Evolutionary conservation across 768 basidiomycete species (phyloP), one percentile per base, ranked within the genome.

Genomic region (Termitomyces sp.): DNA sequence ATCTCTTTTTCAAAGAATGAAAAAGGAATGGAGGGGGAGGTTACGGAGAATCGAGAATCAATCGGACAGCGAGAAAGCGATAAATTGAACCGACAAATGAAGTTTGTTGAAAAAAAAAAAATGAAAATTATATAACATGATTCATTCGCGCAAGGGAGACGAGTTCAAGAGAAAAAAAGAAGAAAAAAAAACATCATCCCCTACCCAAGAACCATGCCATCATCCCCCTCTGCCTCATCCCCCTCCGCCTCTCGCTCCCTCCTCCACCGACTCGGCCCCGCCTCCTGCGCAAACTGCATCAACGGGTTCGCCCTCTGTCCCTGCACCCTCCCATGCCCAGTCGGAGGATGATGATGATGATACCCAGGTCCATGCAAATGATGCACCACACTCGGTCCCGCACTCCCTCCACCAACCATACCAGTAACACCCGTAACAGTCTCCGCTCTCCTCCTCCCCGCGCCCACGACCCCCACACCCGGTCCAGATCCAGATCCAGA

Each of bases 381-480:
- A 45, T 50, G 59, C 38, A 52, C 26, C 5, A 45, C 15, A 12
- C 42, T 45, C 35, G 45, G 40, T 21, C 52, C 42, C 3, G 42
- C 59, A 0, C 37, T 45, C 1, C 24, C 32, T 5, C 43, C 48
- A 1, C 47, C 47, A 34, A 50, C 37, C 22, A 57, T 30, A n/a
- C 56, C 52, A 5, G n/a, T n/a, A n/a, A 53, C 59, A 6, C 59
- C 59, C 6, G 53, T 60, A 19, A 60, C 59, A 24, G 59, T 60
- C 44, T 60, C 59, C 11, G 59, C 59, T 28, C 59, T 54, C 49
- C 59, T 51, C 28, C 59, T 38, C 41, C 54, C 34, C n/a, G 35
- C 15, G 9, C 51, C 2, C 4, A 3, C 22, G 37, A 26, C 2
- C 2, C 22, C 48, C 10, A 15, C 30, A 35, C 32, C 19, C 30